A percentile compares a stretch with the other conserved stretches of the same genome.
phyloP scores from a whole-genome alignment of 2,329 filamentous ascomycete genomes.

The Pyrenochaeta sp. region DNA sequence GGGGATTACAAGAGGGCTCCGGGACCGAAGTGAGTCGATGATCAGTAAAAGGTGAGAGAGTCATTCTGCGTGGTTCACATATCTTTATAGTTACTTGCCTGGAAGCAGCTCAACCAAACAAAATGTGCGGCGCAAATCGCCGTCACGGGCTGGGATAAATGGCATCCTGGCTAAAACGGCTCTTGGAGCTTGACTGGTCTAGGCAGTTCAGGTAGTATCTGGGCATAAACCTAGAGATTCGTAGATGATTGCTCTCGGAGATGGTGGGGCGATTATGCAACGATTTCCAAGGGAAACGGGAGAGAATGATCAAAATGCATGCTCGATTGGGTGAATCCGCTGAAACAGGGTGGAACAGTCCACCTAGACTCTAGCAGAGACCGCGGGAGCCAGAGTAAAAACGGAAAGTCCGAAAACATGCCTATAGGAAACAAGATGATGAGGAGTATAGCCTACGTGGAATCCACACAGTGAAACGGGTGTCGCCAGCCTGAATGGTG shows the following conservation, averaged over 20 bases:
- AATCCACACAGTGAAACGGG: constrained; percentile 17
- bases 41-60: constrained; percentile 27
- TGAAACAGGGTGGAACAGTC: constrained; percentile 4
- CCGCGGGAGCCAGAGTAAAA: constrained; percentile 14
- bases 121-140: constrained; percentile 1
- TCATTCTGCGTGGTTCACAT: constrained; percentile 7
- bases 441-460: constrained; percentile 23
- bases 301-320: constrained; percentile 12
- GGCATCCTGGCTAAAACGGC: constrained; percentile 23
- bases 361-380: neutral
- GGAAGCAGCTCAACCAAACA: constrained; percentile 7
- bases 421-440: constrained; percentile 23
- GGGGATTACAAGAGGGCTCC: constrained; percentile 12
- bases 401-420: constrained; percentile 21
- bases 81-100: constrained; percentile 32
- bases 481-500: constrained; percentile 25
- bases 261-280: constrained; percentile 24
- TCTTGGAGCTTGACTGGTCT: constrained; percentile 32
- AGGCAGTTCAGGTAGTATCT: constrained; percentile 26
- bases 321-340: constrained; percentile 15
- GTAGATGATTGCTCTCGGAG: constrained; percentile 22
- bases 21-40: constrained; percentile 19
- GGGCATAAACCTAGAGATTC: constrained; percentile 30
- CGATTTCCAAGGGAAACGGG: constrained; percentile 12
- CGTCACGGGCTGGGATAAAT: constrained; percentile 15